Base-by-base conservation (phyloP, 164 flowering plant species). In the Magnolia changhungtana region DNA sequence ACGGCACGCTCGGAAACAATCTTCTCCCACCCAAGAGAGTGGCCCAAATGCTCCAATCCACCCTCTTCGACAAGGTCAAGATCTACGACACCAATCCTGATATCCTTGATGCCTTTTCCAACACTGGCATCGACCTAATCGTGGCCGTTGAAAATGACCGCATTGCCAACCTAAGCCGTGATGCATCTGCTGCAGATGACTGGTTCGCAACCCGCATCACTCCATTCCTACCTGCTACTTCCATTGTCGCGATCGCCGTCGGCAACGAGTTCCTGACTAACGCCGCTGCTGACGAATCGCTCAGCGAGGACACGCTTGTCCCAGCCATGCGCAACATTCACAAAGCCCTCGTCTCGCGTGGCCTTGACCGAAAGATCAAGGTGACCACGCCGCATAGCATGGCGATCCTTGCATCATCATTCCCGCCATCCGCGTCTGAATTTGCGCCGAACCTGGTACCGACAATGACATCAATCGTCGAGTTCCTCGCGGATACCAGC, bases 71-170 rank as follows among this genome's bases (percentile, higher is more conserved):
- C 84, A 82, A 84, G 74, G 91, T 89, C 74, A 92, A 88, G 71
- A 89, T 92, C 84, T 92, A 88, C 72, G 94, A 92, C 86, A 80
- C 94, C 72, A 84, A 90, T 79, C 90, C 93, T 1, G 86, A 86
- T 24, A 85, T 92, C 78, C 88, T 92, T 49, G 71, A 82, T 19
- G 90, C 96, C 76, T 90, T 92, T 76, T 75, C 96, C 82, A 88
- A 89, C 89, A 86, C 91, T 63, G 89, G 88, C 73, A 86, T 92
- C 51, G 87, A 85, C 76, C 81, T 91, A 77, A 82, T 86, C 51
- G 91, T 91, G 10, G 84, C 91, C 27, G 88, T 90, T 31, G 90
- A 86, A 29, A 91, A 91, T 82, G 9, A 49, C 67, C 77, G 74
- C 51, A 85, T 90, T 7, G 20, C 85, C 64, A 85, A 84, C 84